Base-by-base conservation (phyloP, 2,329 filamentous ascomycete genomes). In the Talaromyces atroroseus region DNA sequence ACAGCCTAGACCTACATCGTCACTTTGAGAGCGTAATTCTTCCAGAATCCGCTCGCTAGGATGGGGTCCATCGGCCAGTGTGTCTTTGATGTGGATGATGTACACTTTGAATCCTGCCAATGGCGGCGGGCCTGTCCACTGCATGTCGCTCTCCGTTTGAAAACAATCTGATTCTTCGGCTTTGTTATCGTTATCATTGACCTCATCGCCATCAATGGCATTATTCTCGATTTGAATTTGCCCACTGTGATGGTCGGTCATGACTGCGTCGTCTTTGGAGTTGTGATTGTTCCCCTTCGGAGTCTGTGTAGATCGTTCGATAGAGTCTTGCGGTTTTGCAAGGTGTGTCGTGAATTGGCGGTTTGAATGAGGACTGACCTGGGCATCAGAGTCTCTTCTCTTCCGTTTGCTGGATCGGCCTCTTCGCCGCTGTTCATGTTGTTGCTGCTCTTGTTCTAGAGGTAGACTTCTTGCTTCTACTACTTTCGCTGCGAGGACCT, bases 61-160 rank as follows among this genome's bases (percentile, higher is more conserved):
- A 49, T 75, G 70, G 24, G 83, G 82, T 0, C 84, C 89, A 67
- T 96, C 91, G 8, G 80, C 77, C 55, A 96, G 75, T 21, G 82
- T 87, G 62, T 97, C 92, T 70, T 99, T 99, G 66, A 97, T 83
- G 68, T 99, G 94, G 38, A 97, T 97, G 55, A 97, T 84, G 50
- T 96, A 85, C 1, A 99, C 78, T 60, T 85, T 88, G 26, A 97
- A 69, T 0, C 90, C 91, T 52, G 79, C 76, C 4, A 99, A 77
- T 6, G 85, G 85, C 49, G 66, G 67, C 57, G 62, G 42, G 8
- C 34, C 42, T 11, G n/a, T n/a, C n/a, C n/a, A n/a, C n/a, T n/a
- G n/a, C 4, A 8, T 29, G 26, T 8, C 26, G 26, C 5, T 2
- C 26, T 44, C 51, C 5, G 21, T 14, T 3, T 36, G 32, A 14